Conservation (phyloP, 1,139 yeast genomes). For the Sugiyamaella sp. region DNA sequence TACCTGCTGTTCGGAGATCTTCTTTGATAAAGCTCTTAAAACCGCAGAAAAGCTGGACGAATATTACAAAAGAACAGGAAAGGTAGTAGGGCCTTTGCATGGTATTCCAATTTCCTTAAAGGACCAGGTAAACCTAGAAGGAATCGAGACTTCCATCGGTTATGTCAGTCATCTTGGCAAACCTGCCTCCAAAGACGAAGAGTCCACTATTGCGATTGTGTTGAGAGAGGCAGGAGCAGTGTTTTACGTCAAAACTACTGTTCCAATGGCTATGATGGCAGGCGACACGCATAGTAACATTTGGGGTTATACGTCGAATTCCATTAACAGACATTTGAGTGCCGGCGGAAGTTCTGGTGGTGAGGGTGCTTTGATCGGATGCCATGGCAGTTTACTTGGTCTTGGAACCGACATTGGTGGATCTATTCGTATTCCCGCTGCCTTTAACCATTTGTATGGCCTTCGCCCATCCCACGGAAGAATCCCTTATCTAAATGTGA, state of each 20-base stretch:
- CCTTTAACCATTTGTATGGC: conserved; percentile 67
- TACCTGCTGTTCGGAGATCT: conserved; percentile 42
- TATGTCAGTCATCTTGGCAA: conserved; percentile 24
- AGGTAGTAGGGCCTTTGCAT: conserved; percentile 51
- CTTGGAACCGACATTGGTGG: conserved; percentile 84
- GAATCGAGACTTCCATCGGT: conserved; percentile 28
- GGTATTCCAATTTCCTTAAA: conserved; percentile 56
- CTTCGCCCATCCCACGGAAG: conserved; percentile 65
- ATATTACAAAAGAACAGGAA: conserved; percentile 41
- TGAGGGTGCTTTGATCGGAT: conserved; percentile 59
- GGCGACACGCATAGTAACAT: conserved; percentile 52
- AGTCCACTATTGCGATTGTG: conserved; percentile 50
- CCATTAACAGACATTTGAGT: conserved; percentile 54
- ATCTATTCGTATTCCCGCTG: conserved; percentile 75
- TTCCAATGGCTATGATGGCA: conserved; percentile 60
- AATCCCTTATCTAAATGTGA: conserved; percentile 37
- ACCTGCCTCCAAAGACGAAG: conserved; percentile 24
- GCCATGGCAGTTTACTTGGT: conserved; percentile 61
- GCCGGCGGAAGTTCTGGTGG: conserved; percentile 80
- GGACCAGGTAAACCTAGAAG: conserved; percentile 49
- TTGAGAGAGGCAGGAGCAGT: conserved; percentile 54
- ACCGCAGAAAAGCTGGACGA: conserved; percentile 49
- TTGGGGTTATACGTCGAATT: conserved; percentile 59
- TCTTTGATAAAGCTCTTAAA: conserved; percentile 39
- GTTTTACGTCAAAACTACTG: conserved; percentile 57